Evolutionary conservation across 768 basidiomycete species (phyloP).

Genomic region (Rhodocollybia butyracea): DNA sequence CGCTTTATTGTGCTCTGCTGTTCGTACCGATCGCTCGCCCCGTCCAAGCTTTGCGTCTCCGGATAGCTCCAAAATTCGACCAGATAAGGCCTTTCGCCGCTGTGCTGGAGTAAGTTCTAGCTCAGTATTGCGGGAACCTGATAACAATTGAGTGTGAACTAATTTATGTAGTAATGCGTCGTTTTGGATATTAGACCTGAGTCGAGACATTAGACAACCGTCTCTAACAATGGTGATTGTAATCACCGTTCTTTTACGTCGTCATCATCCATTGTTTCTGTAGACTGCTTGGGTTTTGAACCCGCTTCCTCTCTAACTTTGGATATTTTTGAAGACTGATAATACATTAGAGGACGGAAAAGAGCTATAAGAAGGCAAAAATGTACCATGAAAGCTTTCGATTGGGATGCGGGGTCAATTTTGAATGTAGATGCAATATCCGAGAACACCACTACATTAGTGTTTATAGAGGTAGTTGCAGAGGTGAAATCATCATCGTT

Average conservation of each 20-base stretch:
- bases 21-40: constrained; percentile 61
- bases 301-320: constrained; percentile 44
- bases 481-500: constrained; percentile 44
- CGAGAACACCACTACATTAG: constrained; percentile 58
- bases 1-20: constrained; percentile 65
- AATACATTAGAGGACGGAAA: not conserved
- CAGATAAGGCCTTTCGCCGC: constrained; percentile 70
- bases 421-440: constrained; percentile 23
- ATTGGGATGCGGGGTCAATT: constrained; percentile 33
- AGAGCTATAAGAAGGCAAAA: not conserved
- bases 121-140: constrained; percentile 65
- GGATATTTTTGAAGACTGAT: constrained; percentile 75
- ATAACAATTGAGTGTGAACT: constrained; percentile 75
- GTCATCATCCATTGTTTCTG: constrained; percentile 31
- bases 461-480: constrained; percentile 20
- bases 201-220: not conserved
- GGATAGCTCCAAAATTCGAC: constrained; percentile 71
- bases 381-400: constrained; percentile 76
- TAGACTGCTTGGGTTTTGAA: constrained; percentile 3
- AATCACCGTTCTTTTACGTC: constrained; percentile 57
- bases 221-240: not conserved
- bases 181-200: constrained; percentile 72
- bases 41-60: constrained; percentile 70
- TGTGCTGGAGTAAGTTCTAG: constrained; percentile 63
- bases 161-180: constrained; percentile 76